Evolutionary conservation across 352 stramenopile species (phyloP).

Genomic region (Phytophthora pluvialis): DNA sequence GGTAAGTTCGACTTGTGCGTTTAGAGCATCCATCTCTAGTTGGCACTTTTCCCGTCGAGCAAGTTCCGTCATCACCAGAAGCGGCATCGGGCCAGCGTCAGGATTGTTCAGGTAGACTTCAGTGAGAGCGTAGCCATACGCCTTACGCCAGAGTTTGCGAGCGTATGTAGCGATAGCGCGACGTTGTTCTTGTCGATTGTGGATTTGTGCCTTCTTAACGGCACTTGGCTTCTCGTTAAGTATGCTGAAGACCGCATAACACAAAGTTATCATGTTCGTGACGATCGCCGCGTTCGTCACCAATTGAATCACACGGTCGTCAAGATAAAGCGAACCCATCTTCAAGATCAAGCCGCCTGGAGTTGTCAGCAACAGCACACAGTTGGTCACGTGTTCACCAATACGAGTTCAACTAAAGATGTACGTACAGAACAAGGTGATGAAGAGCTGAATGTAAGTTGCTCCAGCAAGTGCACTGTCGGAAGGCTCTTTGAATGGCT

Average conservation of each 20-base stretch:
- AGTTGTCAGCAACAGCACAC: neutral
- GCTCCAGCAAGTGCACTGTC: conserved; percentile 70
- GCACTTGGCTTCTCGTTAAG: conserved; percentile 47
- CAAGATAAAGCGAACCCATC: conserved; percentile 60
- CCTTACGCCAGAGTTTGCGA: conserved; percentile 62
- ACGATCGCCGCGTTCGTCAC: conserved; percentile 62
- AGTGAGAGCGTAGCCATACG: conserved; percentile 59
- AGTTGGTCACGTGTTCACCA: neutral
- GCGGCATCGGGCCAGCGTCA: conserved; percentile 52
- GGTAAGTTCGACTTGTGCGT: conserved; percentile 50
- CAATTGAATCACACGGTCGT: conserved; percentile 47
- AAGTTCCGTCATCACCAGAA: conserved; percentile 67
- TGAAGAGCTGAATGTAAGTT: conserved; percentile 79
- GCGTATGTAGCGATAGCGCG: conserved; percentile 51
- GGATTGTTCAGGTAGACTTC: conserved; percentile 63
- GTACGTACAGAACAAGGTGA: conserved; percentile 78
- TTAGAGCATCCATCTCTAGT: conserved; percentile 45
- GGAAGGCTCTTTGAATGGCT: conserved; percentile 68
- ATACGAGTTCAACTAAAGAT: neutral
- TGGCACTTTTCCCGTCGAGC: conserved; percentile 50
- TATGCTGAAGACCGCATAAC: conserved; percentile 60
- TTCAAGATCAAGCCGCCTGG: conserved; percentile 72
- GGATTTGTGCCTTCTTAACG: conserved; percentile 42
- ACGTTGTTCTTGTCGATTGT: conserved; percentile 52
- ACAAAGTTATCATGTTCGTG: conserved; percentile 59